These are phyloP conservation scores for Colletotrichum sansevieriae DNA, from an alignment of 2,329 filamentous ascomycete genomes.

Conservation along the genomic window DNA sequence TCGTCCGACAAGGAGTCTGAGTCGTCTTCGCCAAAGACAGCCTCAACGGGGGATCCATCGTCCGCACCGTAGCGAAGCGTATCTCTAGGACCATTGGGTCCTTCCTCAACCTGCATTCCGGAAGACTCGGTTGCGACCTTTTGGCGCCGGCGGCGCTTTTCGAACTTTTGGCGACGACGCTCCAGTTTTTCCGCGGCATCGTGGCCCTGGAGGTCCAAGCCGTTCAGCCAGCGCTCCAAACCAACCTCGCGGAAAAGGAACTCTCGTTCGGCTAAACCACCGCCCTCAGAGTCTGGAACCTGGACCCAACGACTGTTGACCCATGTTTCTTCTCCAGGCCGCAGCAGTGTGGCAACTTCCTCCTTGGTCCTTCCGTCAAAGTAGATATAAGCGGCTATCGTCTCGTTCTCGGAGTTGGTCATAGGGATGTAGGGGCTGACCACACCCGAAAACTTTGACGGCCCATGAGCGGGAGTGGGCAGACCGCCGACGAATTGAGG, in stretches of 20 bases:
- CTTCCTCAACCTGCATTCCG: slow-evolving; percentile 55
- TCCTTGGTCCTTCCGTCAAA: slow-evolving; percentile 96
- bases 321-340: slow-evolving; percentile 97
- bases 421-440: slow-evolving; percentile 91
- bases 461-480: slow-evolving; percentile 64
- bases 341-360: slow-evolving; percentile 92
- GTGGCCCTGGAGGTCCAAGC: slow-evolving; percentile 92
- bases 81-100: slow-evolving; percentile 60
- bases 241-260: slow-evolving; percentile 98
- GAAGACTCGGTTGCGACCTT: slow-evolving; percentile 59
- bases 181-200: slow-evolving; percentile 92
- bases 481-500: slow-evolving; percentile 84
- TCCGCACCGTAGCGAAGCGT: slow-evolving; percentile 87
- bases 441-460: slow-evolving; percentile 62
- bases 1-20: slow-evolving; percentile 81
- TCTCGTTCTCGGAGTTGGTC: slow-evolving; percentile 94
- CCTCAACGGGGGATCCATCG: slow-evolving; percentile 80
- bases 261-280: slow-evolving; percentile 93
- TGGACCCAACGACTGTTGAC: slow-evolving; percentile 99
- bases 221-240: slow-evolving; percentile 95
- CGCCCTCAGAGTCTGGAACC: slow-evolving; percentile 89
- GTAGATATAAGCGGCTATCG: slow-evolving; percentile 98
- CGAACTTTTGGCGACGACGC: slow-evolving; percentile 85
- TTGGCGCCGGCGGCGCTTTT: slow-evolving; percentile 75
- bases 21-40: slow-evolving; percentile 76